Base-by-base conservation (phyloP, 1,139 yeast species). In the Torulaspora pretoriensis region DNA sequence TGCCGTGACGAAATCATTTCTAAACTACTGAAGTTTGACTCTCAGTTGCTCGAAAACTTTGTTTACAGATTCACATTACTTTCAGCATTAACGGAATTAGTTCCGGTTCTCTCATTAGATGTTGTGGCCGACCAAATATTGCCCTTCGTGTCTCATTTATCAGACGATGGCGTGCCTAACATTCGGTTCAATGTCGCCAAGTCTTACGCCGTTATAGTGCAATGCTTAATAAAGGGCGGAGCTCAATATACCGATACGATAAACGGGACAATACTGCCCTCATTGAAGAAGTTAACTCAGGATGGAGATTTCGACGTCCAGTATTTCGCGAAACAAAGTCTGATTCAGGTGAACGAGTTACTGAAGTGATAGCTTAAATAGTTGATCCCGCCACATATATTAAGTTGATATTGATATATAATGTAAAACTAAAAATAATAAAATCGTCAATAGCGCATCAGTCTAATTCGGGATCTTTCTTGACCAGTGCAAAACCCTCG, bases 131-230 rank as follows among this genome's bases (percentile, higher is more conserved):
- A 74, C 39, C 81, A 83, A 54, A 78, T 90, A 38, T 71, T 89
- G 57, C 96, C 97, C 17, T 90, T 88, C 61, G 73, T 92, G 52
- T 75, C 80, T 55, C 80, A 79, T 43, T 73, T 90, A 55, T 73
- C 81, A 39, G 73, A 73, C 42, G 98, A 92, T 68, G 76, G 81
- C 3, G 97, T 92, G 46, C 96, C 99, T 56, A 92, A 92, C 66
- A 90, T 92, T 55, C 77, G 97, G 63, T 92, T 92, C 71, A 92
- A 90, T 65, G 90, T 87, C 52, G 97, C 98, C 22, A 89, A 87
- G 67, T 79, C 96, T 25, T 81, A 84, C 61, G 74, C 79, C 36
- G 72, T 75, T 16, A 70, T 86, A 42, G 81, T 57, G 77, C 33
- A 75, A 78, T 63, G 73, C 77, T 29, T 73, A 79, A 55, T 58